Evolutionary conservation across 495 filamentous ascomycete genomes (phyloP).

Genomic region (Penicillium mononematosum): DNA sequence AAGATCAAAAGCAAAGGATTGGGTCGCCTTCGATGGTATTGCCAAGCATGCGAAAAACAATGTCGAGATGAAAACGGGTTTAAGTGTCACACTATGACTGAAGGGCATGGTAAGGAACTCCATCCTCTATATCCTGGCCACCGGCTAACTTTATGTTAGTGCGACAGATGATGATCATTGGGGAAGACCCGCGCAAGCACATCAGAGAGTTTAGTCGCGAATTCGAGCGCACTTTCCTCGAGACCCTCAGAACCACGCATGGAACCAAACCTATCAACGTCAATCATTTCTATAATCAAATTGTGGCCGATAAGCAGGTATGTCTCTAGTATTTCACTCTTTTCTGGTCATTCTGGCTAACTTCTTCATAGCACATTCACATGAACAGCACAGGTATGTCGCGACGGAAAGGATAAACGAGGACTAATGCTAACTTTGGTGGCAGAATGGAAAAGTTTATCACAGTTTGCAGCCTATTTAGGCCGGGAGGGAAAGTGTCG

Average conservation of each 20-base stretch:
- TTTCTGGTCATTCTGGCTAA: not conserved
- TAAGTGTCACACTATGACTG: slow-evolving; percentile 58
- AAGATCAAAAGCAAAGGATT: slow-evolving; percentile 84
- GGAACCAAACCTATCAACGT: slow-evolving; percentile 81
- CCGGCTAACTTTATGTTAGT: slow-evolving; percentile 36
- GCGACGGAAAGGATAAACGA: not conserved
- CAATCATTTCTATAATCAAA: slow-evolving; percentile 93
- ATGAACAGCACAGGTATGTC: slow-evolving; percentile 76
- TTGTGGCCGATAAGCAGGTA: slow-evolving; percentile 49
- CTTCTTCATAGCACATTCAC: slow-evolving; percentile 61
- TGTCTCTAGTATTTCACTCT: not conserved
- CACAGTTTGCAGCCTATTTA: slow-evolving; percentile 83
- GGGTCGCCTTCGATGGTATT: slow-evolving; percentile 81
- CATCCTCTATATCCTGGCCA: not conserved
- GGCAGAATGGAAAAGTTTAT: slow-evolving; percentile 69
- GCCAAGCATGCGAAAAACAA: slow-evolving; percentile 49
- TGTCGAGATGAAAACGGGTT: slow-evolving; percentile 55
- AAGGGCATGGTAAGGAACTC: not conserved
- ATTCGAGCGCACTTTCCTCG: slow-evolving; percentile 78
- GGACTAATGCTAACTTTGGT: not conserved
- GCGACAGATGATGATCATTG: slow-evolving; percentile 79
- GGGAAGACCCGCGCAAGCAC: slow-evolving; percentile 74
- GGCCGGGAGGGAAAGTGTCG: slow-evolving; percentile 80
- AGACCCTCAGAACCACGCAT: slow-evolving; percentile 70
- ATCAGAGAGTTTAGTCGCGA: slow-evolving; percentile 74